These are phyloP conservation scores for Sphaceloma murrayae DNA, from an alignment of 2,329 filamentous ascomycete genomes.

Conservation along the genomic window DNA sequence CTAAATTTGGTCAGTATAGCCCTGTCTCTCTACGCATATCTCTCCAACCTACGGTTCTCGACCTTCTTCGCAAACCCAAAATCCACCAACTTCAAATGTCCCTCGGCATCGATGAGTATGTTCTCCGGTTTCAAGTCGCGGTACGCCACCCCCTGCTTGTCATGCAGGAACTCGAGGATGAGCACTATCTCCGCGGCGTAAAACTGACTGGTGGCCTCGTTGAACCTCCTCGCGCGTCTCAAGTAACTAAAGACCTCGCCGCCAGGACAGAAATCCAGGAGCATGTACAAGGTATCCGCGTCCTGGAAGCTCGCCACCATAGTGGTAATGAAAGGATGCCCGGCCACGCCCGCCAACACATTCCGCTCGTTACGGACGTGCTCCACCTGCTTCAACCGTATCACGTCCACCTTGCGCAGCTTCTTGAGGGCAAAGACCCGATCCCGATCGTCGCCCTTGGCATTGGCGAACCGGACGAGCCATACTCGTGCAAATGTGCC, in stretches of 20 bases:
- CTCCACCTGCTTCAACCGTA: constrained; percentile 77
- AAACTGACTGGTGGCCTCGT: constrained; percentile 68
- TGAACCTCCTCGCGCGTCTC: constrained; percentile 66
- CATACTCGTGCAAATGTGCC: constrained; percentile 80
- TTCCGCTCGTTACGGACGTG: constrained; percentile 76
- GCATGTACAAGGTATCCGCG: constrained; percentile 67
- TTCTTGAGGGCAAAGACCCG: constrained; percentile 78
- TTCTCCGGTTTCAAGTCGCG: constrained; percentile 78
- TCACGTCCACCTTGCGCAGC: constrained; percentile 57
- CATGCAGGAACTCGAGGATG: constrained; percentile 71
- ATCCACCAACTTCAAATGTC: constrained; percentile 74
- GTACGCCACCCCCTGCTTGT: constrained; percentile 70
- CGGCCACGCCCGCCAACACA: constrained; percentile 66
- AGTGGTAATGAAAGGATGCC: constrained; percentile 74
- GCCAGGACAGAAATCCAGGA: constrained; percentile 73
- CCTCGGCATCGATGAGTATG: constrained; percentile 64
- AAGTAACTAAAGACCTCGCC: constrained; percentile 80
- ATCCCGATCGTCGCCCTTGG: constrained; percentile 43
- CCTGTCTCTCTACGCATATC: neutral
- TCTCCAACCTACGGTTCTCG: constrained; percentile 42
- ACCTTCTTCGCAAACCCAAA: constrained; percentile 79
- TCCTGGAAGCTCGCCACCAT: constrained; percentile 73
- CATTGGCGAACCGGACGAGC: constrained; percentile 57
- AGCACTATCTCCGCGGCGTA: constrained; percentile 78
- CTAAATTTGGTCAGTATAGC: constrained; percentile 25